Evolutionary conservation across 1,139 yeast species (phyloP).

Genomic region (Kodamaea sp.): DNA sequence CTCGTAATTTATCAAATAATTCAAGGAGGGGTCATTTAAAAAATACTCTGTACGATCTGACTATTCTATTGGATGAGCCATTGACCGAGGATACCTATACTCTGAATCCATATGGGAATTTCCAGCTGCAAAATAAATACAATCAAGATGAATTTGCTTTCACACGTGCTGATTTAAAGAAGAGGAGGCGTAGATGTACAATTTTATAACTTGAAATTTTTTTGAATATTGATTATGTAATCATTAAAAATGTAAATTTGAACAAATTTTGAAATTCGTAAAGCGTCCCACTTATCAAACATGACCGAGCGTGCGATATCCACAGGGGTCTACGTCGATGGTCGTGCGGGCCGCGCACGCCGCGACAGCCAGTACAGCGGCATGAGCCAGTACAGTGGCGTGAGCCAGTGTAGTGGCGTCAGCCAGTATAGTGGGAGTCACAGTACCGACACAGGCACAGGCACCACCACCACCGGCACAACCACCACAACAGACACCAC

Average conservation of each 20-base stretch:
- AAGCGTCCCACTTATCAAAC: constrained; percentile 1
- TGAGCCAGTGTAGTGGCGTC: too few species aligned
- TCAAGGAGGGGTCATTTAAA: constrained; percentile 28
- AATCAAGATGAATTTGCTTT: constrained; percentile 45
- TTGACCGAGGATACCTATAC: constrained; percentile 32
- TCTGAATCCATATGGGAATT: constrained; percentile 33
- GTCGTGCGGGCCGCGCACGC: background rate
- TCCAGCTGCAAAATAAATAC: constrained; percentile 18
- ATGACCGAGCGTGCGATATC: constrained; percentile 2
- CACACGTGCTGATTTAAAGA: constrained; percentile 31
- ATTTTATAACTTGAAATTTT: constrained; percentile 22
- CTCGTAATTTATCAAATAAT: constrained; percentile 12
- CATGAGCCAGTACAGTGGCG: too few species aligned
- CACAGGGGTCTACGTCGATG: background rate
- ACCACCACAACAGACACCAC: too few species aligned
- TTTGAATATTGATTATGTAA: background rate
- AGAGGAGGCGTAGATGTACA: constrained; percentile 28
- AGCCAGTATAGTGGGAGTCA: too few species aligned
- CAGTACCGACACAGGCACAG: too few species aligned
- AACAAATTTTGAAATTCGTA: background rate
- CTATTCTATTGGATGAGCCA: constrained; percentile 38
- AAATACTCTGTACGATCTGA: constrained; percentile 35
- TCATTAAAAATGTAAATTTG: background rate
- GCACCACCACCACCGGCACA: too few species aligned
- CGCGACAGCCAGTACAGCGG: too few species aligned